These are phyloP conservation scores for Ministeria vibrans DNA, from an alignment of 78 protist species.

Conservation along the genomic window DNA sequence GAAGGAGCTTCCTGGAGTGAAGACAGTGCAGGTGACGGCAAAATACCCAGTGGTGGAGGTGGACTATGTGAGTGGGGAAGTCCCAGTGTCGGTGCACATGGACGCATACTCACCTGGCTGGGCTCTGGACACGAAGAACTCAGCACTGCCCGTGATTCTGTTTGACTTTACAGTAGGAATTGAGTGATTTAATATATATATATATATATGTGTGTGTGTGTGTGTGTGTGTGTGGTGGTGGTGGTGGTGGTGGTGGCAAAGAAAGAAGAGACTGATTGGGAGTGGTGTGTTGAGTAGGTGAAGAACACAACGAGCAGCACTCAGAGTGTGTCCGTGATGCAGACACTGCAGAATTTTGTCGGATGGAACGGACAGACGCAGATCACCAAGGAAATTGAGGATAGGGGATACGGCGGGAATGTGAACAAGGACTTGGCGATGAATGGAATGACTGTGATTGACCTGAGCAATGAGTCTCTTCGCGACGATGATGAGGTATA, in stretches of 20 bases:
- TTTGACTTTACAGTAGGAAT: neutral
- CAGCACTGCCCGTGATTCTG: neutral
- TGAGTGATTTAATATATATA: too few relatives aligned
- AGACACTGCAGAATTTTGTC: too few relatives aligned
- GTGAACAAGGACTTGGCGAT: neutral
- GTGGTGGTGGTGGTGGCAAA: too few relatives aligned
- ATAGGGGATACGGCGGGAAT: neutral
- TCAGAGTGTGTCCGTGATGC: too few relatives aligned
- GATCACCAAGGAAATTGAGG: neutral
- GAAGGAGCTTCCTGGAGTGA: neutral
- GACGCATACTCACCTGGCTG: neutral
- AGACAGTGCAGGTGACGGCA: neutral
- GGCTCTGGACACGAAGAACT: neutral
- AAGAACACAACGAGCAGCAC: too few relatives aligned
- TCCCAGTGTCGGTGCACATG: neutral
- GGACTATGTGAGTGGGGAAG: neutral
- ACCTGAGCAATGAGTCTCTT: too few relatives aligned
- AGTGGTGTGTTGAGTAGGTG: too few relatives aligned
- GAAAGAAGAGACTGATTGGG: too few relatives aligned
- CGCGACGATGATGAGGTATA: too few relatives aligned
- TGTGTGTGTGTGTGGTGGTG: too few relatives aligned
- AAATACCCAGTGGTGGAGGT: constrained; percentile 3
- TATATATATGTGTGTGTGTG: too few relatives aligned
- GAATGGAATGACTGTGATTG: neutral
- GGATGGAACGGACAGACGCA: neutral